Conservation (phyloP, 805 yeast species). For the Starmera quercuum region DNA sequence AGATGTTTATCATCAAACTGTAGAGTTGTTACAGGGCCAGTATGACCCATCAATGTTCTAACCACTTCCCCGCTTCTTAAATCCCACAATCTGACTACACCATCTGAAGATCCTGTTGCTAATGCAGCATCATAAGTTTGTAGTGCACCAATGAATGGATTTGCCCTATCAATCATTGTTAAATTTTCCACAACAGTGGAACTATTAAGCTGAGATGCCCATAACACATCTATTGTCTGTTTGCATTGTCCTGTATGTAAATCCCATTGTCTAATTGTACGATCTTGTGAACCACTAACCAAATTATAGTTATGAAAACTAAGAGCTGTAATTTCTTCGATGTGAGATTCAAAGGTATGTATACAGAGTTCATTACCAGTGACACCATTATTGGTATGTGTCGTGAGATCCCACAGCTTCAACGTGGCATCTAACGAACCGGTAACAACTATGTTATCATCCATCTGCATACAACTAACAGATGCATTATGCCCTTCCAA, state of each 20-base stretch:
- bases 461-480: slow-evolving; percentile 53
- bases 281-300: slow-evolving; percentile 64
- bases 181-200: slow-evolving; percentile 4
- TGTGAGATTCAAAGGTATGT: slow-evolving; percentile 52
- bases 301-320: slow-evolving; percentile 45
- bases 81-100: slow-evolving; percentile 72
- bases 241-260: slow-evolving; percentile 53
- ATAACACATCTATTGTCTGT: slow-evolving; percentile 62
- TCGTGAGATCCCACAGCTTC: slow-evolving; percentile 49
- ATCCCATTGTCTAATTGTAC: slow-evolving; percentile 75
- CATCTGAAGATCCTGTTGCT: slow-evolving; percentile 75
- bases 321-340: slow-evolving; percentile 59
- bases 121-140: slow-evolving; percentile 71
- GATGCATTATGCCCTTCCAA: slow-evolving; percentile 56
- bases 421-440: slow-evolving; percentile 62
- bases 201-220: slow-evolving; percentile 37
- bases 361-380: slow-evolving; percentile 29
- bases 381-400: slow-evolving; percentile 13
- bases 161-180: slow-evolving; percentile 6
- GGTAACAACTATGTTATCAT: slow-evolving; percentile 37
- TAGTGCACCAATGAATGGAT: slow-evolving; percentile 53
- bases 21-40: slow-evolving; percentile 58
- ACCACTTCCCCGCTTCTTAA: slow-evolving; percentile 61
- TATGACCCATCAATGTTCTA: slow-evolving; percentile 56
- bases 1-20: slow-evolving; percentile 63